These are phyloP conservation scores for Hypoxylon crocopeplum DNA, from an alignment of 495 filamentous ascomycete species.

Conservation along the genomic window DNA sequence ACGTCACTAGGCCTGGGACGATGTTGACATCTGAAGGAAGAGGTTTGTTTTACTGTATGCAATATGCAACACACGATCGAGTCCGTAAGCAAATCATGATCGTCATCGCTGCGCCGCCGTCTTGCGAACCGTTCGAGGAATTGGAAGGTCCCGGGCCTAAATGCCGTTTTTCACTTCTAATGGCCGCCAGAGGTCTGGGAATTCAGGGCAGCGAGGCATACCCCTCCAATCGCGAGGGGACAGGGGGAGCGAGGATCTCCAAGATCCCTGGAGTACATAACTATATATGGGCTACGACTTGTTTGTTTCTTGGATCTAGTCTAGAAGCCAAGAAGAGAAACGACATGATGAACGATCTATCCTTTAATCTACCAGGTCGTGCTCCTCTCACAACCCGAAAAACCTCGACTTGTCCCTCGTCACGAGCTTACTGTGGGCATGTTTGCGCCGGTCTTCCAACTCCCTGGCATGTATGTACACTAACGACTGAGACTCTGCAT, in stretches of 20 bases:
- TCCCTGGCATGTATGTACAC: conserved; percentile 32
- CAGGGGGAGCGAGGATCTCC: conserved; percentile 20
- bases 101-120: conserved; percentile 12
- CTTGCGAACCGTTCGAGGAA: conserved; percentile 20
- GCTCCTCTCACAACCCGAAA: background rate
- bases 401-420: conserved; percentile 5
- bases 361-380: conserved; percentile 2
- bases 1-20: conserved; percentile 26
- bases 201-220: conserved; percentile 12
- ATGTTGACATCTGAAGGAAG: conserved; percentile 9
- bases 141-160: conserved; percentile 25
- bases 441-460: conserved; percentile 32
- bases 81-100: conserved; percentile 32
- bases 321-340: conserved; percentile 3
- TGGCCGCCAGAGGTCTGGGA: conserved; percentile 18
- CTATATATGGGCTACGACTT: conserved; percentile 4
- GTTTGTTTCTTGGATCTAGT: conserved; percentile 15
- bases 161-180: conserved; percentile 15
- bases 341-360: conserved; percentile 8
- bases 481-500: conserved; percentile 28
- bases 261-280: conserved; percentile 27
- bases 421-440: conserved; percentile 39
- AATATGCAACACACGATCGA: conserved; percentile 32
- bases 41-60: conserved; percentile 32
- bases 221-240: conserved; percentile 19